A percentile compares a stretch with the other conserved stretches of the same genome.
phyloP scores from a whole-genome alignment of 2,329 filamentous ascomycete species.

The Claviceps citrina region DNA sequence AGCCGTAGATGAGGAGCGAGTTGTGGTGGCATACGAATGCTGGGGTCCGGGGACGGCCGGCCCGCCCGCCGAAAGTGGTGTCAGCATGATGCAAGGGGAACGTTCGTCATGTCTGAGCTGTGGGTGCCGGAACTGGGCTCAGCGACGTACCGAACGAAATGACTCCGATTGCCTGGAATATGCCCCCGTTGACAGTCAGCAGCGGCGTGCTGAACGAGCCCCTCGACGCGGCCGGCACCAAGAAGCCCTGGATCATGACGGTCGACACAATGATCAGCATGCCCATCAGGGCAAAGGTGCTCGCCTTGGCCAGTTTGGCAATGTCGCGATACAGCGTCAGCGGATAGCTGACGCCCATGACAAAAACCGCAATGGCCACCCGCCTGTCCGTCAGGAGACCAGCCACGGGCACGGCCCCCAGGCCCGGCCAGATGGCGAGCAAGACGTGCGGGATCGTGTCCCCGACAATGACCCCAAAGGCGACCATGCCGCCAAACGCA shows the following conservation, averaged over 20 bases:
- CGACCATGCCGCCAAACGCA: constrained; percentile 96
- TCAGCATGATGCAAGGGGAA: no score
- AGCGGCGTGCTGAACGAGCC: constrained; percentile 57
- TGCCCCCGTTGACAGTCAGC: constrained; percentile 67
- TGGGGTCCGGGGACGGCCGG: constrained; percentile 7
- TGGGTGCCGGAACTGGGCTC: no score
- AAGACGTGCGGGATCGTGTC: constrained; percentile 91
- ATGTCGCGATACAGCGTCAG: constrained; percentile 92
- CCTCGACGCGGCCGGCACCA: constrained; percentile 54
- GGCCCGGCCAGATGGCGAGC: constrained; percentile 61
- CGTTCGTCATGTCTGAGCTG: no score
- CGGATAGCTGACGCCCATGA: constrained; percentile 75
- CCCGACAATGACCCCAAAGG: constrained; percentile 93
- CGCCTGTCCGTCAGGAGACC: constrained; percentile 69
- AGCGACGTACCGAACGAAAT: constrained; percentile 80
- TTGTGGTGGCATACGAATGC: constrained; percentile 76
- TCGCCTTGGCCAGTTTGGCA: constrained; percentile 94
- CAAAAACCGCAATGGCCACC: constrained; percentile 76
- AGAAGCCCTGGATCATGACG: constrained; percentile 67
- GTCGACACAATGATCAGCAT: constrained; percentile 85
- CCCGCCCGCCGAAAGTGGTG: no score
- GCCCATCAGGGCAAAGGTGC: constrained; percentile 78
- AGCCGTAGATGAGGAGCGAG: constrained; percentile 92
- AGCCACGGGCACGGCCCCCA: constrained; percentile 58
- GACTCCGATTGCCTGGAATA: constrained; percentile 92